phyloP scores from a whole-genome alignment of 1,284 basidiomycete species.

The Neolentinus lepideus region DNA sequence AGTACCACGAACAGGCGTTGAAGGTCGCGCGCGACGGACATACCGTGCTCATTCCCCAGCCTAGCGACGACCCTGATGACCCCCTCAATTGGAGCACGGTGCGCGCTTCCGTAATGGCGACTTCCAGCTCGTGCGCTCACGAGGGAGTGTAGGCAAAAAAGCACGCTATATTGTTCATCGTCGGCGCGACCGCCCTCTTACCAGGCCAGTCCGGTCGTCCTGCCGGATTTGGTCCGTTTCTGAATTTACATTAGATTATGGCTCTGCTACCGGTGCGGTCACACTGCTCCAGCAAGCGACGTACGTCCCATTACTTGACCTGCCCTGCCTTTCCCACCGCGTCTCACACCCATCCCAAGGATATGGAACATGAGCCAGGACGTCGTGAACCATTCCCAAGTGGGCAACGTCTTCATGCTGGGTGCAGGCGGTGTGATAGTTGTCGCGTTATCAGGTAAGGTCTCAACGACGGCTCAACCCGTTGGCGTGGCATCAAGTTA shows the following conservation, averaged over 20 bases:
- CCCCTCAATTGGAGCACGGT: conserved; percentile 4
- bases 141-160: not conserved
- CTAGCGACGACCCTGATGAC: conserved; percentile 5
- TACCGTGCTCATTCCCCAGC: conserved; percentile 6
- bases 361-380: conserved; percentile 1
- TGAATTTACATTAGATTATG: not conserved
- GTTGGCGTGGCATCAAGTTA: not conserved
- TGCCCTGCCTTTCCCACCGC: not conserved
- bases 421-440: not conserved
- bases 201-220: not conserved
- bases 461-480: not conserved
- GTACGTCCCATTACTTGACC: not conserved
- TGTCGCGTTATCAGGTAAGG: conserved; percentile 1
- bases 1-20: not conserved
- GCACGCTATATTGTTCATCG: conserved; percentile 1
- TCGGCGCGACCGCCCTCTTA: not conserved
- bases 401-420: conserved; percentile 2
- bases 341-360: not conserved
- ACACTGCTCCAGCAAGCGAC: conserved; percentile 2
- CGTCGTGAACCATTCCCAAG: conserved; percentile 1
- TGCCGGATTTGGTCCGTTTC: not conserved
- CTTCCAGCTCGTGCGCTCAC: not conserved
- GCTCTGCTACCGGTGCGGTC: not conserved
- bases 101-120: not conserved
- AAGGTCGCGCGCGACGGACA: not conserved